Base-by-base conservation (phyloP, 192 early-diverging fungal genomes). In the Powellomyces hirtus region DNA sequence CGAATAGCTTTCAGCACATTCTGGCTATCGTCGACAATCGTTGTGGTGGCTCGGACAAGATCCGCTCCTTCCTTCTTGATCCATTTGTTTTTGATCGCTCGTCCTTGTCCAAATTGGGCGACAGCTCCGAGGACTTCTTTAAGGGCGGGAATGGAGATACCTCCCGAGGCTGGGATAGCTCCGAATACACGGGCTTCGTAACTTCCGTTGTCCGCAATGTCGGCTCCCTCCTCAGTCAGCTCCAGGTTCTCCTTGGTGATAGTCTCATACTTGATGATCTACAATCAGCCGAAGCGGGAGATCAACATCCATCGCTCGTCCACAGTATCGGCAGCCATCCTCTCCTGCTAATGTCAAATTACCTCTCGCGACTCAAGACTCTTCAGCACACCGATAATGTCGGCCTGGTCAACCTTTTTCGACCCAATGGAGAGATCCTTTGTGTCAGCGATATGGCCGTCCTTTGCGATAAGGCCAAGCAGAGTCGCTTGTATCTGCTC, bases 61-160 rank as follows among this genome's bases (percentile, higher is more conserved):
- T 84, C 86, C 38, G 81, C 81, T 36, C 79, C 68, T 11, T 59
- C 83, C 77, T 97, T 97, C 59, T 86, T 88, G 77, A 99, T 89
- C 97, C 97, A 99, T 81, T 96, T 98, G 85, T 96, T 94, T 77
- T 94, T 93, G 79, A 99, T 90, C 24, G 95, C 95, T 74, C 90
- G 90, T 55, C 94, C 94, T 78, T 95, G 93, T 31, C 96, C 97
- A 74, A 97, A 90, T 35, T 75, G 46, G 7, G 71, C 49, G 24
- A 46, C n/a, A 8, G 33, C 30, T 38, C 73, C 62, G 4, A 72
- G 30, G 22, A 44, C 67, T 49, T 31, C 53, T 81, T 89, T 87
- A 49, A 97, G 79, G 56, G 93, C 92, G n/a, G 89, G 81, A 45
- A 93, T 86, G n/a, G 89, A 51, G 69, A 97, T 91, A 59, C 90